Conservation (phyloP, 768 basidiomycete genomes). For the Pleurotus djamor region DNA sequence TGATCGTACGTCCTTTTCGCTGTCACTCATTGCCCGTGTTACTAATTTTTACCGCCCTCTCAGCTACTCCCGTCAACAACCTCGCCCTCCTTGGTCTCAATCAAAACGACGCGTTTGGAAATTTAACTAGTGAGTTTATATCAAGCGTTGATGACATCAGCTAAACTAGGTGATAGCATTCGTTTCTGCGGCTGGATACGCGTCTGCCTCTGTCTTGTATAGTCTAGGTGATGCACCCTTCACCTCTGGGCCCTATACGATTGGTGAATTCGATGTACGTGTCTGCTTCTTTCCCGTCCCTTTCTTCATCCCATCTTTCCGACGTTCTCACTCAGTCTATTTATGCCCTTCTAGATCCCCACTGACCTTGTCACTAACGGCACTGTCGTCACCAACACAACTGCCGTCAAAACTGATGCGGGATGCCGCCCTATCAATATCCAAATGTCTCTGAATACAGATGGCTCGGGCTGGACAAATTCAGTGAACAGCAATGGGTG, state of each 20-base stretch:
- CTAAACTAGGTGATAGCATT: conserved; percentile 33
- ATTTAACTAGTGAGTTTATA: conserved; percentile 39
- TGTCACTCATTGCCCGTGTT: not conserved
- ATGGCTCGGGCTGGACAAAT: conserved; percentile 40
- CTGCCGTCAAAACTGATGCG: conserved; percentile 42
- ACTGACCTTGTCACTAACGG: conserved; percentile 35
- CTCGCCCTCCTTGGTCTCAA: conserved; percentile 40
- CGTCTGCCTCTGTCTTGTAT: conserved; percentile 47
- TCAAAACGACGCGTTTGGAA: conserved; percentile 39
- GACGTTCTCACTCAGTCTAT: not conserved
- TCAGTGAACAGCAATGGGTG: conserved; percentile 37
- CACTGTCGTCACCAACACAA: conserved; percentile 45
- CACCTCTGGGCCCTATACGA: conserved; percentile 39
- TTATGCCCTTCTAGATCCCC: conserved; percentile 28
- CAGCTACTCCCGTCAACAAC: conserved; percentile 28
- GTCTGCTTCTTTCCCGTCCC: not conserved
- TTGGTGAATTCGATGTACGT: conserved; percentile 43
- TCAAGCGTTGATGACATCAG: not conserved
- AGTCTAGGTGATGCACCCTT: conserved; percentile 44
- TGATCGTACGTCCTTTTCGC: conserved; percentile 29
- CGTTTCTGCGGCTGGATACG: conserved; percentile 52
- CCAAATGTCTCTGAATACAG: conserved; percentile 28
- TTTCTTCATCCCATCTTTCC: too few species aligned
- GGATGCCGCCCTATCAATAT: conserved; percentile 40
- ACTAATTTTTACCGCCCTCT: conserved; percentile 12